Conservation (phyloP, 257 asterid species). For the Euphrasia confusa region DNA sequence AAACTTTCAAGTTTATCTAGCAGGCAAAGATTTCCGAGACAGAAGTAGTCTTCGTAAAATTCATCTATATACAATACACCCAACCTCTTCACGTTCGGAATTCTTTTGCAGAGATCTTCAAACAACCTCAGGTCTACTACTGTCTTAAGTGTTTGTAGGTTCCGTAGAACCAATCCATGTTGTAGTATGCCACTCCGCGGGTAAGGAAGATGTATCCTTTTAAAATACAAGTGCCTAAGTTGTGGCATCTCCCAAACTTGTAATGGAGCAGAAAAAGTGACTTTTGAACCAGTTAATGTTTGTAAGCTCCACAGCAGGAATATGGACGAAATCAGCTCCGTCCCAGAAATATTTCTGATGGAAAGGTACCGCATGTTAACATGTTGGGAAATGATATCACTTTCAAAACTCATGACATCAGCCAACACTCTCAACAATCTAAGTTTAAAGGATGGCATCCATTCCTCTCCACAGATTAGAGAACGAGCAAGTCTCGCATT, state of each 20-base stretch:
- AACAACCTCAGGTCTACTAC: background rate
- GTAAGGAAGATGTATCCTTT: background rate
- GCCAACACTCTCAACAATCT: background rate
- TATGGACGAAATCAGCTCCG: background rate
- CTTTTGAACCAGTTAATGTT: background rate
- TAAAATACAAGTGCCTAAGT: background rate
- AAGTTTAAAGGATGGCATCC: background rate
- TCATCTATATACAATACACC: background rate
- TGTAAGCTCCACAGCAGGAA: constrained; percentile 1
- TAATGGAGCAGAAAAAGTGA: background rate
- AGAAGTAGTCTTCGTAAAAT: too few relatives aligned
- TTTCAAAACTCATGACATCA: background rate
- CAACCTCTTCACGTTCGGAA: background rate
- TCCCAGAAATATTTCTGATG: too few relatives aligned
- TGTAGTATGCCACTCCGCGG: background rate
- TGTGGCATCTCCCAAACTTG: background rate
- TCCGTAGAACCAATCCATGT: background rate
- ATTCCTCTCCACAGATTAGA: background rate
- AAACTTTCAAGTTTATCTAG: background rate
- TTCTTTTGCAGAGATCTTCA: background rate
- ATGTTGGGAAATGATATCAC: background rate
- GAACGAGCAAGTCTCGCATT: background rate
- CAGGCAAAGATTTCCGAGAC: background rate
- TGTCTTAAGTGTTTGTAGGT: background rate
- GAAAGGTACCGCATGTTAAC: background rate